Evolutionary conservation across 2,329 filamentous ascomycete species (phyloP), one percentile per base, ranked within the genome.

Genomic region (Delphinella strobiligena): DNA sequence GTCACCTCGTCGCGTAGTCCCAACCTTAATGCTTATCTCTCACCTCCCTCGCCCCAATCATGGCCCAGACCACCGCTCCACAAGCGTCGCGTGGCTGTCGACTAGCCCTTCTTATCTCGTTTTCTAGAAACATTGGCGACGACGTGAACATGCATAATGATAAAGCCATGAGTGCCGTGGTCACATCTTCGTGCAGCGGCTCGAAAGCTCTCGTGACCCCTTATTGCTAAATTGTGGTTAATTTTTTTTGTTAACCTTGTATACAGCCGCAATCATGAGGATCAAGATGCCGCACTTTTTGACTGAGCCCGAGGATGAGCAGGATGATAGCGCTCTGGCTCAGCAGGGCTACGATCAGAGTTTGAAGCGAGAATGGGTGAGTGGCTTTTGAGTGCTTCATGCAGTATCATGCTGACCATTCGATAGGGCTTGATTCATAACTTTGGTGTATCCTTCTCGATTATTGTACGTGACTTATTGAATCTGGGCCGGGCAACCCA

Each of bases 311-410:
- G 14, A 14, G n/a, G 36, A 12, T 19, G 37, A 40, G 11, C 53
- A 55, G n/a, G 72, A 75, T 52, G 71, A 73, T 50, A 59, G 63
- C 40, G 66, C 64, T 12, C 55, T 75, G 38, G 71, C 68, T 3
- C 64, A 71, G 46, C 64, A 77, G 48, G 74, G 74, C 1, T 78
- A 78, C 53, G 70, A 73, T 51, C 73, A 77, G 45, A 72, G 75
- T 48, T 54, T 77, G 46, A 64, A 66, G 27, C 62, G 73, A 36
- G 70, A 75, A 52, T 77, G 73, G 73, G 22, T 27, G 12, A 27
- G 22, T 27, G n/a, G n/a, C n/a, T n/a, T n/a, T n/a, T n/a, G n/a
- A n/a, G n/a, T n/a, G n/a, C n/a, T n/a, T n/a, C n/a, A n/a, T n/a
- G n/a, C n/a, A n/a, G n/a, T n/a, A n/a, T n/a, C n/a, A 27, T 7